Percentiles rank a stretch among this genome's conserved stretches.
Evolutionary conservation across 306 rosid species (phyloP).

Genomic region (Cucumis melo): DNA sequence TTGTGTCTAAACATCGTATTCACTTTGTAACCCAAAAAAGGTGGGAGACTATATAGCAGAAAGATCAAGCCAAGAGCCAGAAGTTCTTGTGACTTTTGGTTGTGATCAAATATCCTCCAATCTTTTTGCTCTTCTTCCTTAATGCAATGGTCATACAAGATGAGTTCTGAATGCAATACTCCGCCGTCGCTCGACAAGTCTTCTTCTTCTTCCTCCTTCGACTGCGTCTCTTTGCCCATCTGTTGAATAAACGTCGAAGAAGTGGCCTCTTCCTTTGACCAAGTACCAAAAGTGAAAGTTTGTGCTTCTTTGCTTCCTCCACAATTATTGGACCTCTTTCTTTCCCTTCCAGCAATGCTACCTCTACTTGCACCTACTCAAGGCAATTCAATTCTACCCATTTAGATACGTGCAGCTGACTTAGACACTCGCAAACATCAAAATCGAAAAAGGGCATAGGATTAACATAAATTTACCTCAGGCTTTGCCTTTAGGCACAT

Average conservation of each 20-base stretch:
- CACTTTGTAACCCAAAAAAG: background rate
- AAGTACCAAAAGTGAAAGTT: slow-evolving; percentile 48
- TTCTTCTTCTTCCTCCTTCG: slow-evolving; percentile 8
- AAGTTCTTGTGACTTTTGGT: slow-evolving; percentile 79
- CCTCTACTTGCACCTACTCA: slow-evolving; percentile 50
- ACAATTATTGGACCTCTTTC: slow-evolving; percentile 55
- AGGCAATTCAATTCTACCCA: too few relatives aligned
- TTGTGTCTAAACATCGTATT: background rate
- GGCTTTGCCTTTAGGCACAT: slow-evolving; percentile 41
- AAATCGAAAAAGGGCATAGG: background rate
- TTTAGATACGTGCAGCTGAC: too few relatives aligned
- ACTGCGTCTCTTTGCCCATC: slow-evolving; percentile 17
- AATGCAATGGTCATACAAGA: slow-evolving; percentile 79
- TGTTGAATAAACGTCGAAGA: slow-evolving; percentile 29
- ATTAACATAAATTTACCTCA: slow-evolving; percentile 33
- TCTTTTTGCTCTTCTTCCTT: slow-evolving; percentile 55
- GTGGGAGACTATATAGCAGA: background rate
- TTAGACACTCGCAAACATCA: too few relatives aligned
- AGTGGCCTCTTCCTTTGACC: slow-evolving; percentile 53
- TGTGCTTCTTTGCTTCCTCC: slow-evolving; percentile 60
- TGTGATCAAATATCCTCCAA: slow-evolving; percentile 82
- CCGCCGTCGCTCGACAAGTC: slow-evolving; percentile 23
- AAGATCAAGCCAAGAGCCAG: slow-evolving; percentile 78
- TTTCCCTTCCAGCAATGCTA: slow-evolving; percentile 46
- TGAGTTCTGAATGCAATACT: slow-evolving; percentile 68